phyloP scores from a whole-genome alignment of 176 grass and related monocot species.

The Musa schizocarpa region DNA sequence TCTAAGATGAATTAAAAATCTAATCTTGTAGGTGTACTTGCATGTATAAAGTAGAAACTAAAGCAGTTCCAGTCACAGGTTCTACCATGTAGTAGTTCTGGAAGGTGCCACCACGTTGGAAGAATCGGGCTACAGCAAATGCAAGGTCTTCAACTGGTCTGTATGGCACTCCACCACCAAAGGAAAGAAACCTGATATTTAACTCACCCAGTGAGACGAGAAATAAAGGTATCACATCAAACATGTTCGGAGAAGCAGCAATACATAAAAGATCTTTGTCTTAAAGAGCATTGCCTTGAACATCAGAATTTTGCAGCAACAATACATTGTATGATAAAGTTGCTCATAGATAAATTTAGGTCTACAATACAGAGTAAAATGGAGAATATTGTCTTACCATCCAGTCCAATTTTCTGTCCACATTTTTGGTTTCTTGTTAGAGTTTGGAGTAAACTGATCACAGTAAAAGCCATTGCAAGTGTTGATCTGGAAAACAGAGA shows the following conservation, averaged over 20 bases:
- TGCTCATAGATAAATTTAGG: neutral
- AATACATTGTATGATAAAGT: neutral
- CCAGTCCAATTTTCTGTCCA: conserved; percentile 98
- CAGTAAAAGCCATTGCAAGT: conserved; percentile 99
- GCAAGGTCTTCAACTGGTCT: conserved; percentile 78
- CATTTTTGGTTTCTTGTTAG: conserved; percentile 64
- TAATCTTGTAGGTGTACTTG: neutral
- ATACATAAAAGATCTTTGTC: neutral
- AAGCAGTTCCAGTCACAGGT: neutral
- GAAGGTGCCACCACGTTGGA: conserved; percentile 93
- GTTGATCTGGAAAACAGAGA: conserved; percentile 61
- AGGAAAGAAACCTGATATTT: conserved; percentile 63
- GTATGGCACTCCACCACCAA: conserved; percentile 78
- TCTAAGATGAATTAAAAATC: neutral
- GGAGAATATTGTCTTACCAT: conserved; percentile 27
- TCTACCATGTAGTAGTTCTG: conserved; percentile 99
- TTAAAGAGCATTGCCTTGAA: neutral
- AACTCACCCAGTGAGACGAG: neutral
- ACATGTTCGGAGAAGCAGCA: neutral
- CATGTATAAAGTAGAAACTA: neutral
- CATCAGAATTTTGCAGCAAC: neutral
- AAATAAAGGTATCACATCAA: neutral
- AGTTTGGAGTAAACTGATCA: conserved; percentile 85
- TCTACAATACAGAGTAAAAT: neutral
- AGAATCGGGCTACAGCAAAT: conserved; percentile 88